Conservation (phyloP, 305 asterid genomes). For the Fraxinus paxiana region DNA sequence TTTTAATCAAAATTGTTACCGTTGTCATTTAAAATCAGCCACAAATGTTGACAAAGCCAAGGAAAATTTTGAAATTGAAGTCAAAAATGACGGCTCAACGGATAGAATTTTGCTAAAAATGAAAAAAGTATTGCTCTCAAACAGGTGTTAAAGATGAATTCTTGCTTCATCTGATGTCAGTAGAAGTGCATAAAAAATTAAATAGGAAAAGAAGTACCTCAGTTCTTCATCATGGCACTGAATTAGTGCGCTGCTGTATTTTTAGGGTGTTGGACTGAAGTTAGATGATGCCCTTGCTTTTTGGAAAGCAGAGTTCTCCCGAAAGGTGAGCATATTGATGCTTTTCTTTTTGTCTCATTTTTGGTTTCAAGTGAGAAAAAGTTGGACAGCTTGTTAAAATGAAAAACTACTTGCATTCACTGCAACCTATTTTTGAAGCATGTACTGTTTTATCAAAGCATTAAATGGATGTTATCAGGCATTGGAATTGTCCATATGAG, state of each 20-base stretch:
- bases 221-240: slow-evolving; percentile 21
- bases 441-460: background rate
- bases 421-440: background rate
- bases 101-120: too few relatives aligned
- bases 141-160: background rate
- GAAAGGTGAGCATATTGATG: slow-evolving; percentile 47
- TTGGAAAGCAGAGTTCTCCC: slow-evolving; percentile 92
- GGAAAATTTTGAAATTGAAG: too few relatives aligned
- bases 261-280: slow-evolving; percentile 90
- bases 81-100: too few relatives aligned
- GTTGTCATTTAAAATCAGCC: too few relatives aligned
- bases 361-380: slow-evolving; percentile 7
- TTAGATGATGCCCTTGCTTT: slow-evolving; percentile 97
- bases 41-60: too few relatives aligned
- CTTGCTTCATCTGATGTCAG: slow-evolving; percentile 11
- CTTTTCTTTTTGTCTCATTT: slow-evolving; percentile 14
- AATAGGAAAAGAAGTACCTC: slow-evolving; percentile 5
- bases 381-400: background rate
- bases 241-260: slow-evolving; percentile 23
- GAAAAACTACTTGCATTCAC: slow-evolving; percentile 3
- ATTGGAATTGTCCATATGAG: background rate
- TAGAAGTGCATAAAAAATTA: slow-evolving; percentile 8
- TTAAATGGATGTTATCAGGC: background rate
- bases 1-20: too few relatives aligned
- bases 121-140: too few relatives aligned